phyloP scores from a whole-genome alignment of 352 stramenopile genomes.

The Phytopythium chamaehyphon region DNA sequence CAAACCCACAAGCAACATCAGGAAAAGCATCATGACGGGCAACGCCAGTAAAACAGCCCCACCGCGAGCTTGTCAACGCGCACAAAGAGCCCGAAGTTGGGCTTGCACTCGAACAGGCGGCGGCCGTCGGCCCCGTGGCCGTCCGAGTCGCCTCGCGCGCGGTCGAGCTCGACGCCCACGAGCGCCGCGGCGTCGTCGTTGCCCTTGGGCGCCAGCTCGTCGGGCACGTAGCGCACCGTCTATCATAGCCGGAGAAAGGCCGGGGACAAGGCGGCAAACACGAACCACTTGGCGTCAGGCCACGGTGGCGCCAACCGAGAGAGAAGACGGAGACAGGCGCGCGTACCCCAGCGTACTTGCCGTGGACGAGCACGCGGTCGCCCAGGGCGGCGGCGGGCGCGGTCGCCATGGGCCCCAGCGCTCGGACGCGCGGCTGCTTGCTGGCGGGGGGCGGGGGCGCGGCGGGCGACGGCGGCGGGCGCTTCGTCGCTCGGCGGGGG shows the following conservation, averaged over 20 bases:
- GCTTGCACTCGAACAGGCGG: conserved; percentile 80
- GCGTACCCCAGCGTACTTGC: conserved; percentile 73
- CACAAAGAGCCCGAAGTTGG: conserved; percentile 82
- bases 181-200: conserved; percentile 19
- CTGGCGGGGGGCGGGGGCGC: not conserved
- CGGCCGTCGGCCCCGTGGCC: conserved; percentile 59
- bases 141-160: conserved; percentile 71
- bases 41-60: too few species aligned
- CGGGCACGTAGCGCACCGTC: conserved; percentile 64
- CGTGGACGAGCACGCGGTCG: conserved; percentile 65
- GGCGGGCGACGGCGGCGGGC: conserved; percentile 1
- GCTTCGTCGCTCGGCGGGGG: conserved; percentile 2
- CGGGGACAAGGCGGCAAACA: too few species aligned
- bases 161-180: conserved; percentile 86
- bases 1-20: not conserved
- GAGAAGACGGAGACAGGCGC: conserved; percentile 8
- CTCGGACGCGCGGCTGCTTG: conserved; percentile 10
- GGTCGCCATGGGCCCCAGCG: conserved; percentile 15
- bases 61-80: conserved; percentile 72
- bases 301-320: not conserved
- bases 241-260: conserved; percentile 11
- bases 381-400: conserved; percentile 13
- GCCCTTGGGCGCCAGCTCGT: conserved; percentile 8
- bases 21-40: not conserved
- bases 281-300: too few species aligned